Evolutionary conservation across 1,139 yeast species (phyloP).

Genomic region (Lodderomyces jiufengensis): DNA sequence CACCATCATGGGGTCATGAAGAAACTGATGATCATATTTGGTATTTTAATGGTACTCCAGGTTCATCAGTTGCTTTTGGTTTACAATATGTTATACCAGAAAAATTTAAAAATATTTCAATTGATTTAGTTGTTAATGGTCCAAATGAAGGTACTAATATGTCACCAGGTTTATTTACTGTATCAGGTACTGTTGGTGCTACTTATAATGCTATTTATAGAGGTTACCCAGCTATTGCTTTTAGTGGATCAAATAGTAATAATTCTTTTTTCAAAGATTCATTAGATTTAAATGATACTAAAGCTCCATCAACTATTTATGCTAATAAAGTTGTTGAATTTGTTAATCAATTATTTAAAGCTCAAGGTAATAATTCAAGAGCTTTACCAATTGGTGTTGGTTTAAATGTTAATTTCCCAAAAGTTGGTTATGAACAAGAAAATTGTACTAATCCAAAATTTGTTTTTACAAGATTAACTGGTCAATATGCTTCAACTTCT

Average conservation of each 20-base stretch:
- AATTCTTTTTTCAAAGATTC: slow-evolving; percentile 41
- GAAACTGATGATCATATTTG: slow-evolving; percentile 39
- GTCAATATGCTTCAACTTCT: slow-evolving; percentile 27
- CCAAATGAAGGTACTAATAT: slow-evolving; percentile 47
- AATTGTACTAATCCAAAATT: slow-evolving; percentile 33
- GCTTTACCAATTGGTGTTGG: slow-evolving; percentile 42
- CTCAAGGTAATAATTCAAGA: slow-evolving; percentile 28
- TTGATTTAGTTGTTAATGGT: slow-evolving; percentile 44
- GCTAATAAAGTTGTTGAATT: slow-evolving; percentile 31
- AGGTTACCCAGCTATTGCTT: slow-evolving; percentile 41
- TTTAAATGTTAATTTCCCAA: slow-evolving; percentile 40
- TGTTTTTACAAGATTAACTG: slow-evolving; percentile 37
- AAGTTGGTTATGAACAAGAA: slow-evolving; percentile 34
- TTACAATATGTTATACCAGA: slow-evolving; percentile 40
- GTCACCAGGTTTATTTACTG: slow-evolving; percentile 35
- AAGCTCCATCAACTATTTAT: slow-evolving; percentile 35
- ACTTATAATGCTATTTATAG: slow-evolving; percentile 42
- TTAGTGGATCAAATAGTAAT: slow-evolving; percentile 43
- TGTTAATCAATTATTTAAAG: slow-evolving; percentile 29
- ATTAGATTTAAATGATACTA: slow-evolving; percentile 28
- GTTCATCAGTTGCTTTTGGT: slow-evolving; percentile 42
- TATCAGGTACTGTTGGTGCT: slow-evolving; percentile 48
- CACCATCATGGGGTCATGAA: slow-evolving; percentile 49
- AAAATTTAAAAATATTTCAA: slow-evolving; percentile 29
- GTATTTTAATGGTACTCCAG: slow-evolving; percentile 51